phyloP scores from a whole-genome alignment of 2,329 filamentous ascomycete genomes.

The Trichoderma atrobrunneum region DNA sequence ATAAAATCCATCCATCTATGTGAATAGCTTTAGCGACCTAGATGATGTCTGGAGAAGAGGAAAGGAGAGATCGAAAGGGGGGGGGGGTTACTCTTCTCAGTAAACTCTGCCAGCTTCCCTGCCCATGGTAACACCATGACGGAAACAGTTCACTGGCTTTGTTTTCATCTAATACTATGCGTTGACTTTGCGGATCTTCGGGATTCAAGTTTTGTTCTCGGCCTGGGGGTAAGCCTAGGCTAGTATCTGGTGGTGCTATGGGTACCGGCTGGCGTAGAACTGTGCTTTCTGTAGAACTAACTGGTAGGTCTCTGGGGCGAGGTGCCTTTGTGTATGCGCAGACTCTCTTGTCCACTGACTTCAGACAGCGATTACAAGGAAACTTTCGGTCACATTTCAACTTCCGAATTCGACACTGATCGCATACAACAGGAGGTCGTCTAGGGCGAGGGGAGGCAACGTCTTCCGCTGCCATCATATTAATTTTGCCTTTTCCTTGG shows the following conservation, averaged over 20 bases:
- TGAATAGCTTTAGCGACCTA: neutral
- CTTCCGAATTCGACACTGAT: neutral
- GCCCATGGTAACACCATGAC: neutral
- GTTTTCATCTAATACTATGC: neutral
- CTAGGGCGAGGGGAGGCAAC: neutral
- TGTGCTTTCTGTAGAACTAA: neutral
- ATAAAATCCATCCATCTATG: neutral
- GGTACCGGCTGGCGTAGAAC: neutral
- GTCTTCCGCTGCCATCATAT: neutral
- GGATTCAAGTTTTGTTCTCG: neutral
- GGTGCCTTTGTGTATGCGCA: neutral
- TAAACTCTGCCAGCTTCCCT: neutral
- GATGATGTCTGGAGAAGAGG: neutral
- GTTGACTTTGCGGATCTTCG: neutral
- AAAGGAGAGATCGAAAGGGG: neutral
- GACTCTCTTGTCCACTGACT: neutral
- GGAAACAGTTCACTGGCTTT: neutral
- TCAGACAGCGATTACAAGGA: neutral
- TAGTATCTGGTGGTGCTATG: neutral
- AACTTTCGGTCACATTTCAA: neutral
- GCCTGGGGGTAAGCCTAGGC: neutral
- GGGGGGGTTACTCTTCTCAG: neutral
- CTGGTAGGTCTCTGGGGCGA: neutral
- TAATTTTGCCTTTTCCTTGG: neutral
- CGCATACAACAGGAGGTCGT: neutral